These are phyloP conservation scores for Cercospora sp. DNA, from an alignment of 2,329 filamentous ascomycete genomes.

Conservation along the genomic window DNA sequence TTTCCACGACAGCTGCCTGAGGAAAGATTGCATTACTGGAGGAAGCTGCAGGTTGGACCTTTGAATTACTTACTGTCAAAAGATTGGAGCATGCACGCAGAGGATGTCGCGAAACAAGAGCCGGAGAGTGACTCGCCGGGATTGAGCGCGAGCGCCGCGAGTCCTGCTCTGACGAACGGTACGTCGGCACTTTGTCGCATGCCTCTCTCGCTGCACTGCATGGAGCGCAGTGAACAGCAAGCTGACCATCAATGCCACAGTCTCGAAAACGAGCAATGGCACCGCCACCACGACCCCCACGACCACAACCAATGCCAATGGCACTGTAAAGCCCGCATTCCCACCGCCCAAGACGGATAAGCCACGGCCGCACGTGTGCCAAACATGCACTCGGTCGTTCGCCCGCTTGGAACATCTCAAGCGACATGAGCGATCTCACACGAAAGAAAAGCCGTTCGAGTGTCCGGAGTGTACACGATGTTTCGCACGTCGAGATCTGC, in stretches of 20 bases:
- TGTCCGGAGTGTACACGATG: conserved; percentile 92
- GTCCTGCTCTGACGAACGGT: conserved; percentile 24
- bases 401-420: conserved; percentile 95
- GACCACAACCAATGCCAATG: conserved; percentile 20
- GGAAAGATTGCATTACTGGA: neutral
- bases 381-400: conserved; percentile 87
- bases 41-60: conserved; percentile 9
- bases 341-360: conserved; percentile 95
- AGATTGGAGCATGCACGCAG: conserved; percentile 33
- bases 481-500: conserved; percentile 88
- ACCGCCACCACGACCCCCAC: conserved; percentile 17
- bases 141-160: conserved; percentile 19
- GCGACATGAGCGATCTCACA: conserved; percentile 95
- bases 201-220: neutral
- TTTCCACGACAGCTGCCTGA: neutral
- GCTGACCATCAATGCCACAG: neutral
- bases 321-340: conserved; percentile 47
- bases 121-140: conserved; percentile 31
- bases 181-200: conserved; percentile 1
- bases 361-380: conserved; percentile 90
- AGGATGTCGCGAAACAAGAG: conserved; percentile 28
- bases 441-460: conserved; percentile 98
- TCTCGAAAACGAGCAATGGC: conserved; percentile 18
- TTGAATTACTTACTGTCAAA: neutral
- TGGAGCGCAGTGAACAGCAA: neutral